Evolutionary conservation across 176 grass and related monocot species (phyloP), one percentile per base, ranked within the genome.

Genomic region (Musa schizocarpa): DNA sequence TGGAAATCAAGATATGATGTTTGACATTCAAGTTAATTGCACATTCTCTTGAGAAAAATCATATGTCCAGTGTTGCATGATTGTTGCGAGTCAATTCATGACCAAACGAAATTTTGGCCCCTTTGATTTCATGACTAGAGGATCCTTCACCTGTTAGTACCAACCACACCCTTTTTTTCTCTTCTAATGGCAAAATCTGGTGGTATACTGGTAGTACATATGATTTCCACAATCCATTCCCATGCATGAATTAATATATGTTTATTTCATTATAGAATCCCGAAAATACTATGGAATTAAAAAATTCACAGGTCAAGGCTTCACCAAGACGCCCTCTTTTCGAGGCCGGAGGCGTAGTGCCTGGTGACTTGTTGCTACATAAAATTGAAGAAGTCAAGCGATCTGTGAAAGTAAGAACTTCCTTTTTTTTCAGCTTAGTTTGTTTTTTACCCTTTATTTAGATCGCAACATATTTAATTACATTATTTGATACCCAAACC

Each of bases 361-460:
- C 82, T 79, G 74, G 78, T 61, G 78, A 54, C 48, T 3, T 85
- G 27, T 85, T 89, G 75, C 87, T 92, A 53, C 69, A 83, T 81
- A 92, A 85, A 76, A 56, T 89, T 68, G 86, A 87, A 69, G 58
- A 89, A 89, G 48, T 92, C 80, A 81, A 52, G 68, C 75, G 24
- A 63, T 89, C 82, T 75, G 76, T 87, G 72, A 86, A 89, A 82
- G 87, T 92, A 67, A 12, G 29, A 1, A 52, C 34, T 77, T 87
- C 64, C 13, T 22, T 24, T 24, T 24, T 65, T 24, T 80, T 68
- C 52, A 19, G 8, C 73, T 11, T 49, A 14, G 19, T 16, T 48
- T 52, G 68, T 56, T 73, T 24, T 50, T 69, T 22, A 23, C 54
- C 16, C 56, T 50, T 62, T 29, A 2, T 27, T 4, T 12, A 29